Base-by-base conservation (phyloP, 2,329 filamentous ascomycete species). In the Arthrobotrys musiformis region DNA sequence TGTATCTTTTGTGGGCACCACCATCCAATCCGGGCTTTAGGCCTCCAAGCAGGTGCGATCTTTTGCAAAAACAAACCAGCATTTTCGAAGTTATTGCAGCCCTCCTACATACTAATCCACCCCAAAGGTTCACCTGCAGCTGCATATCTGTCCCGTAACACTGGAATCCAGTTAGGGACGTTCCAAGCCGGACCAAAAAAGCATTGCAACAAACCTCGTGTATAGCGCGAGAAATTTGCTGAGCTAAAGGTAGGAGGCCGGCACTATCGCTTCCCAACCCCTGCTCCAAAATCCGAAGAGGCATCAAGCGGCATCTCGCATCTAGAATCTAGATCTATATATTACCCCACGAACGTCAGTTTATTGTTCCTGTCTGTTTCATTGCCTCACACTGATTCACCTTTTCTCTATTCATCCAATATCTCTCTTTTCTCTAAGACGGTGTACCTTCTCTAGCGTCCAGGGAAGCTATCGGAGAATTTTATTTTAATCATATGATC, bases 271-370 rank as follows among this genome's bases (percentile, higher is more conserved):
- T 66, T 66, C 61, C 17, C 30, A 35, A 77, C 73, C 73, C 73
- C 66, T 77, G 58, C 61, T 37, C 50, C 50, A 54, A 76, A 64
- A 60, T 69, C 66, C 63, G 66, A 69, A 66, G 54, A 70, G 40
- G 50, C 46, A 68, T 70, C 72, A 76, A 77, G 73, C 73, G 73
- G 73, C 66, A 77, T 70, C 66, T 46, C 24, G 63, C 60, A 70
- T 77, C 52, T 61, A 22, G 56, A 62, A 70, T 77, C 66, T 70
- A 77, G 73, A 77, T 70, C 66, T 77, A 77, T 77, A 77, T 77
- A 77, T 77, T 77, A 70, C 66, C 60, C 73, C 73, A 77, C 66
- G 73, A 66, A 62, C 66, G 58, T 70, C 73, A 70, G 66, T 52
- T 48, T 52, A 35, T 66, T 70, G 60, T 70, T 69, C 54, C 68